Conservation (phyloP, 2,329 filamentous ascomycete species). For the Arthroderma sp. region DNA sequence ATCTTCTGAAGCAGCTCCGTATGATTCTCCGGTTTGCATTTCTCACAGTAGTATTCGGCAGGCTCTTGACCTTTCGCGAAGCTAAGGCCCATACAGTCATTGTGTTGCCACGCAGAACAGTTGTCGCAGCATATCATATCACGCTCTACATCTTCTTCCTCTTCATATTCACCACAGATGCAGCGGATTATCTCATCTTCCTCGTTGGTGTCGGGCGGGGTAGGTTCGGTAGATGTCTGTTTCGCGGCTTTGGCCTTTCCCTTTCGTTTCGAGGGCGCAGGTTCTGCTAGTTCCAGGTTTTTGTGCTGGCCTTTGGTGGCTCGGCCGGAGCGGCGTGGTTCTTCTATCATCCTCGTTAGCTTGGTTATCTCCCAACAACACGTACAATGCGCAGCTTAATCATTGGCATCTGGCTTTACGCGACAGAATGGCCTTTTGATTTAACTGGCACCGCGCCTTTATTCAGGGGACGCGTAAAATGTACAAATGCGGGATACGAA, state of each 20-base stretch:
- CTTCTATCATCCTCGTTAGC: slow-evolving; percentile 42
- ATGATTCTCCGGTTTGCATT: slow-evolving; percentile 75
- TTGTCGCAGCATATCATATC: slow-evolving; percentile 94
- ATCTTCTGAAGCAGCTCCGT: slow-evolving; percentile 67
- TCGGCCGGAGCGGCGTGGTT: slow-evolving; percentile 85
- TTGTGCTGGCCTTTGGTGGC: slow-evolving; percentile 97
- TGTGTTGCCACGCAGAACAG: slow-evolving; percentile 93
- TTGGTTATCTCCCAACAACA: slow-evolving; percentile 10
- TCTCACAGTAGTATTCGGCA: slow-evolving; percentile 83
- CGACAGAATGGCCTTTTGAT: too few relatives aligned
- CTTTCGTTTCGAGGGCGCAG: slow-evolving; percentile 36
- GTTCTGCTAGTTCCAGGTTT: slow-evolving; percentile 63
- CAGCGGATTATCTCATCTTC: slow-evolving; percentile 74
- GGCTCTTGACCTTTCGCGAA: slow-evolving; percentile 63
- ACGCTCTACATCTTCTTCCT: slow-evolving; percentile 72
- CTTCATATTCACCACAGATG: slow-evolving; percentile 77
- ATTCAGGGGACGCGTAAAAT: too few relatives aligned
- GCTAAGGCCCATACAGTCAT: slow-evolving; percentile 81
- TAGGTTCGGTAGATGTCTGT: slow-evolving; percentile 33
- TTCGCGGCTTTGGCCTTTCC: slow-evolving; percentile 35
- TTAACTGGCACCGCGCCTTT: too few relatives aligned
- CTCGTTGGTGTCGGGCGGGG: slow-evolving; percentile 33
- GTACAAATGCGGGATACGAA: slow-evolving; percentile 18
- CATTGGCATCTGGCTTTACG: too few relatives aligned
- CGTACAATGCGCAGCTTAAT: too few relatives aligned